phyloP scores from a whole-genome alignment of 441 rosid genomes.

The Omphalea diandra region DNA sequence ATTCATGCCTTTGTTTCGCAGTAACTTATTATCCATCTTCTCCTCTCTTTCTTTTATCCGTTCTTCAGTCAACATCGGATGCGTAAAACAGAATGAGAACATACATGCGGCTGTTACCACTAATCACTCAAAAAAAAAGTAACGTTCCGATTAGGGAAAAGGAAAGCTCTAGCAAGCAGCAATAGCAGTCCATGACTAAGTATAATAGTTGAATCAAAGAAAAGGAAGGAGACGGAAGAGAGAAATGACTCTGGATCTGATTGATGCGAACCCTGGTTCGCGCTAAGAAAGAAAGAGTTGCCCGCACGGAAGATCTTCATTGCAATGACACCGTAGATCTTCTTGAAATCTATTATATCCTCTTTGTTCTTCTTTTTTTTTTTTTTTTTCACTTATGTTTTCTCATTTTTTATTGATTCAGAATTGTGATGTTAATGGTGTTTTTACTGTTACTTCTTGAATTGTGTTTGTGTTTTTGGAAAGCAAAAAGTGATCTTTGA shows the following conservation, averaged over 20 bases:
- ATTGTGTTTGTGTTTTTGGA: not conserved
- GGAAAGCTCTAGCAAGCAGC: no score
- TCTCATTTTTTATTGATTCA: no score
- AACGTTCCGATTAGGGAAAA: no score
- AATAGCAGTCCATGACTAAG: not conserved
- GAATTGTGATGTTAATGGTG: not conserved
- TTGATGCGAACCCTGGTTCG: conserved; percentile 87
- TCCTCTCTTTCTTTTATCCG: no score
- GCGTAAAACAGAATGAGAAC: no score
- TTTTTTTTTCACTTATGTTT: not conserved
- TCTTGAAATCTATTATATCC: conserved; percentile 89
- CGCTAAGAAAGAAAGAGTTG: conserved; percentile 61
- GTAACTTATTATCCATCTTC: no score
- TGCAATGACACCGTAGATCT: conserved; percentile 77
- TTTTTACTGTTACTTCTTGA: not conserved
- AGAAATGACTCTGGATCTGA: conserved; percentile 61
- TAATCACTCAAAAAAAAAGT: no score
- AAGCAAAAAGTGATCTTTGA: conserved; percentile 34
- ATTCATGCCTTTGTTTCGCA: no score
- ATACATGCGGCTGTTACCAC: no score
- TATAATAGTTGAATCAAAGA: no score
- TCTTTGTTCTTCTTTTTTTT: no score
- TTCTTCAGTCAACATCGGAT: no score
- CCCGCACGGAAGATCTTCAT: conserved; percentile 52
- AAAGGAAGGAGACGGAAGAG: not conserved